Evolutionary conservation across 495 filamentous ascomycete species (phyloP).

Genomic region (Penicillium macrosclerotiorum): DNA sequence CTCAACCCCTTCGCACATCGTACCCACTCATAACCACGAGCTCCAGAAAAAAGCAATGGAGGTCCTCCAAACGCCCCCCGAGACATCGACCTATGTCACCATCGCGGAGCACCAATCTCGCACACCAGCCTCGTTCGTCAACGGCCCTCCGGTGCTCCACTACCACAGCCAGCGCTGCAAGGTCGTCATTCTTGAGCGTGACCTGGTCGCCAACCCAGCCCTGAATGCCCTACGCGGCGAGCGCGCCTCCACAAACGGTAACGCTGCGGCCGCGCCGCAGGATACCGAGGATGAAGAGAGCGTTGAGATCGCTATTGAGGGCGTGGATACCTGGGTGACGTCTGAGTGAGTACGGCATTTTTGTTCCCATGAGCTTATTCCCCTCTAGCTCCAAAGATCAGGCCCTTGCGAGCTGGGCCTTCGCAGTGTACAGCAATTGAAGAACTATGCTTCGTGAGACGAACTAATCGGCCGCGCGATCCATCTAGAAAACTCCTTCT

Average conservation of each 20-base stretch:
- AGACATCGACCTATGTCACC: constrained; percentile 60
- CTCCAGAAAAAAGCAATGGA: constrained; percentile 37
- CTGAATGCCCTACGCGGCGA: constrained; percentile 30
- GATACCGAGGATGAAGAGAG: constrained; percentile 32
- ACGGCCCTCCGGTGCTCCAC: constrained; percentile 76
- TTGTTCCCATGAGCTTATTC: too few species aligned
- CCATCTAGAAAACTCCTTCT: constrained; percentile 66
- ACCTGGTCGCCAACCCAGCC: constrained; percentile 33
- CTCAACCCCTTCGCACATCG: background rate
- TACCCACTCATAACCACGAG: background rate
- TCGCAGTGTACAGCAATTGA: too few species aligned
- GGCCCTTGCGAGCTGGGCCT: too few species aligned
- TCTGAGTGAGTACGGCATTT: constrained; percentile 71
- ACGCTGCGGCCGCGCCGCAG: constrained; percentile 4
- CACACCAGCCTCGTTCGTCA: constrained; percentile 81
- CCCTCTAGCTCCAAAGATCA: too few species aligned
- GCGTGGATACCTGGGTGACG: constrained; percentile 73
- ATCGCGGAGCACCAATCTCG: constrained; percentile 77
- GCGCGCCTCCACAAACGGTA: constrained; percentile 17
- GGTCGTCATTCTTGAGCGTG: constrained; percentile 48
- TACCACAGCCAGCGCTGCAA: constrained; percentile 64
- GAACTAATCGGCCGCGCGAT: constrained; percentile 1
- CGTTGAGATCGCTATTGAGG: constrained; percentile 41
- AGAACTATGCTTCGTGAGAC: background rate
- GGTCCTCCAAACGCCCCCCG: constrained; percentile 47